phyloP scores from a whole-genome alignment of 768 basidiomycete genomes.

The Floccularia luteovirens region DNA sequence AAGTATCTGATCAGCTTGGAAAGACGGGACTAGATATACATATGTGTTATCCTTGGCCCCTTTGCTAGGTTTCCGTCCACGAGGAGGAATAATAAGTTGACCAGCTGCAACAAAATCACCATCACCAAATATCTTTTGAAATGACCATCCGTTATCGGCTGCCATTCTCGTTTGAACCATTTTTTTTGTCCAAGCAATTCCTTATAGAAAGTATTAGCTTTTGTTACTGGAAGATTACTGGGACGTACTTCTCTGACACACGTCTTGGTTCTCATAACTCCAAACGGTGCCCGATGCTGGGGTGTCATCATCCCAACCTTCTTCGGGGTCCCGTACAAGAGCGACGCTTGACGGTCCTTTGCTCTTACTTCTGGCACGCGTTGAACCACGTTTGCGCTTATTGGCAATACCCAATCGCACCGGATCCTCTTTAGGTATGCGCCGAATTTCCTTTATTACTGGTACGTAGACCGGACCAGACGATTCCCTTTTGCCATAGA shows the following conservation, averaged over 20 bases:
- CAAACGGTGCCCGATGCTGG: slow-evolving; percentile 56
- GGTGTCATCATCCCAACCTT: slow-evolving; percentile 86
- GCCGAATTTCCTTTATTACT: slow-evolving; percentile 60
- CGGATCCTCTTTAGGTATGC: slow-evolving; percentile 36
- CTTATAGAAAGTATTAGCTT: slow-evolving; percentile 29
- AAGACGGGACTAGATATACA: slow-evolving; percentile 13
- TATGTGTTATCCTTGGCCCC: slow-evolving; percentile 85
- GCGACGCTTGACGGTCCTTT: slow-evolving; percentile 33
- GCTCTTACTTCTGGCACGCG: slow-evolving; percentile 52
- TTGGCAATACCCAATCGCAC: slow-evolving; percentile 16
- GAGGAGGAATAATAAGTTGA: slow-evolving; percentile 73
- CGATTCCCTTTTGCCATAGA: slow-evolving; percentile 53
- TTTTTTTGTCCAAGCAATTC: slow-evolving; percentile 69
- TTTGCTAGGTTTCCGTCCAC: slow-evolving; percentile 80
- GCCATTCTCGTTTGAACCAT: slow-evolving; percentile 59
- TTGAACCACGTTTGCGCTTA: slow-evolving; percentile 25
- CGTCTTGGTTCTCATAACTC: slow-evolving; percentile 53
- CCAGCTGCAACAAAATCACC: slow-evolving; percentile 90
- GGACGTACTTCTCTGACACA: slow-evolving; percentile 65
- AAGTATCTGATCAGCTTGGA: slow-evolving; percentile 1
- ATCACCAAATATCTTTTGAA: slow-evolving; percentile 90
- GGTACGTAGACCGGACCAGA: slow-evolving; percentile 48
- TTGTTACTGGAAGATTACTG: too few relatives aligned
- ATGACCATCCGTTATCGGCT: slow-evolving; percentile 65
- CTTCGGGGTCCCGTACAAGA: slow-evolving; percentile 40